Evolutionary conservation across 1,284 basidiomycete genomes (phyloP), one percentile per base, ranked within the genome.

Genomic region (Singerocomus inundabilis): DNA sequence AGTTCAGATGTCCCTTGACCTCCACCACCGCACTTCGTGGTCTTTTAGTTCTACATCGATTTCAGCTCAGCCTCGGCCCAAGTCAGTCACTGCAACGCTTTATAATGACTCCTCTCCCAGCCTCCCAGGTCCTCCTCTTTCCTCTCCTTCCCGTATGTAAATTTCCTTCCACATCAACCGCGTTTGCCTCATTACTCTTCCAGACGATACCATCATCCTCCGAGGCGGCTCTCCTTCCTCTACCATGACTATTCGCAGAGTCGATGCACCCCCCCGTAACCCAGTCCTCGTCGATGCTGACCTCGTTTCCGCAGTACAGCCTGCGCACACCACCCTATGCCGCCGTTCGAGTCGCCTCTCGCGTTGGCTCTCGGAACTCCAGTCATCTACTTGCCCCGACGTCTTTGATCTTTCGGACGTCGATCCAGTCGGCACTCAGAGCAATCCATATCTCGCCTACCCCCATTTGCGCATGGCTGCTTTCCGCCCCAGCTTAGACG

Each of bases 301-400:
- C 54, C 16, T 52, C 48, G 32, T 38, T 51, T 21, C 55, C 53
- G 11, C 49, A 33, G 24, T 65, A 58, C 56, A 64, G 68, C 40
- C 65, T 13, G 18, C 48, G 3, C 34, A 33, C 21, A 21, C 21
- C 13, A 48, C 63, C 15, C 57, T 71, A 48, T 64, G 64, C 13
- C 72, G 71, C 47, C 79, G 79, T 41, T 79, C 82, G 11, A 84
- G 81, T 63, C 76, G 80, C 62, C 72, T 88, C 49, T 76, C 83
- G 57, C 80, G 77, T 52, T 88, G 86, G 86, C 79, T 88, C 43
- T 70, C 75, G 37, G 83, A 87, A 40, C 81, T 86, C 62, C 80
- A 80, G 53, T 52, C 48, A 10, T 57, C 39, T 58, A 58, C 49
- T 33, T 59, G 38, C 31, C 48, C 51, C 24, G 62, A 59, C 38